A percentile compares a stretch with the other conserved stretches of the same genome.
Conservation (phyloP, 148 eudicot species). For the Diospyros kaki region DNA sequence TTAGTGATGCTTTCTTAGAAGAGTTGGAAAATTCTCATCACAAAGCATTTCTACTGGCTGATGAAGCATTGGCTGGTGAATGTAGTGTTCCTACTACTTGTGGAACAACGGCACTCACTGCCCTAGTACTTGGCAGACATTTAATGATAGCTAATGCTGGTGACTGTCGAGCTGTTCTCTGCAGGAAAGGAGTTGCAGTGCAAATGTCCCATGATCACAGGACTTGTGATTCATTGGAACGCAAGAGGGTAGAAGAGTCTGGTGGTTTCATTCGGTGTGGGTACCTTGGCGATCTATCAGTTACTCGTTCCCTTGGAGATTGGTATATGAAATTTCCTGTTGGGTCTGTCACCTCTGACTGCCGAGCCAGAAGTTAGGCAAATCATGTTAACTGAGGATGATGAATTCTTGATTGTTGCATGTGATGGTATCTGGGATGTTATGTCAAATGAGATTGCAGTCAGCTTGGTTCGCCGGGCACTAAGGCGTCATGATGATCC, state of each 20-base stretch:
- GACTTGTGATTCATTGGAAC: conserved; percentile 26
- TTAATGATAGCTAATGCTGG: conserved; percentile 45
- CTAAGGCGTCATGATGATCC: conserved; percentile 34
- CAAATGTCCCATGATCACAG: conserved; percentile 43
- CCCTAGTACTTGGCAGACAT: conserved; percentile 36
- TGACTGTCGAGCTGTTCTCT: conserved; percentile 50
- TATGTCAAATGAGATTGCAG: conserved; percentile 42
- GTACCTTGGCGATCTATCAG: conserved; percentile 37
- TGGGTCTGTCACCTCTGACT: conserved; percentile 33
- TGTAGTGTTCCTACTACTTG: conserved; percentile 23
- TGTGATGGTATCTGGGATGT: conserved; percentile 56
- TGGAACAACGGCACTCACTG: conserved; percentile 52
- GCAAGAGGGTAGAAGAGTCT: conserved; percentile 29
- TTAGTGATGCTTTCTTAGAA: conserved; percentile 19
- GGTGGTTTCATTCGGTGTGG: conserved; percentile 42
- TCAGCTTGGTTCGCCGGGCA: conserved; percentile 24
- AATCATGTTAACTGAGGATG: conserved; percentile 35
- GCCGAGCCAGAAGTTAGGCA: conserved; percentile 38
- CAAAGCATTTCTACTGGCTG: conserved; percentile 34
- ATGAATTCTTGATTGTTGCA: conserved; percentile 44
- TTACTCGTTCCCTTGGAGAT: conserved; percentile 49
- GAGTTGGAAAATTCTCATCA: conserved; percentile 24
- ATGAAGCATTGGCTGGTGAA: conserved; percentile 42
- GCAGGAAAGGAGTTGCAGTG: conserved; percentile 41
- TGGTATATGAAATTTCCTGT: conserved; percentile 40